A percentile compares a stretch with the other conserved stretches of the same genome.
These are phyloP conservation scores for Alectoria sarmentosa DNA, from an alignment of 495 filamentous ascomycete species.

Conservation along the genomic window DNA sequence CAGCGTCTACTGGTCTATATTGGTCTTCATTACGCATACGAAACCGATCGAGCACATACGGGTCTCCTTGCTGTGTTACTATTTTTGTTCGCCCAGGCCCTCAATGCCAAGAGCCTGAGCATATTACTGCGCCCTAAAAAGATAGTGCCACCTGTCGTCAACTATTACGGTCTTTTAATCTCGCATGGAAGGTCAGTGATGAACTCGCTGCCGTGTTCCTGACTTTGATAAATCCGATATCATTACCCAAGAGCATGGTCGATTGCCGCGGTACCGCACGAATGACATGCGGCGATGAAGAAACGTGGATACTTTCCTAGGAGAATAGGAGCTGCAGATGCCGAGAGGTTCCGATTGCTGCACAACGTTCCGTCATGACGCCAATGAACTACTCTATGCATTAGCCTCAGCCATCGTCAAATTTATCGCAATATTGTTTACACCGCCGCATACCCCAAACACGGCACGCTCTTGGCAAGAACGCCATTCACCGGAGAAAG, in stretches of 20 bases:
- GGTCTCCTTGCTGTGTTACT: neutral
- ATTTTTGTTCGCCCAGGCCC: neutral
- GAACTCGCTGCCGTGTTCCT: conserved; percentile 1
- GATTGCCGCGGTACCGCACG: neutral
- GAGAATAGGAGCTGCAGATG: conserved; percentile 1
- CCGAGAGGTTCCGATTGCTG: neutral
- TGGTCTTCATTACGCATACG: neutral
- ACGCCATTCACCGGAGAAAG: neutral
- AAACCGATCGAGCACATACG: neutral
- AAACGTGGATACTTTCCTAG: neutral
- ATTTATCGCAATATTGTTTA: neutral
- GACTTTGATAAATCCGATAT: neutral
- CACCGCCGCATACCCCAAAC: neutral
- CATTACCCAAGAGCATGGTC: neutral
- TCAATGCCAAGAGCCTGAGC: neutral
- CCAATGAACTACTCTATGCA: neutral
- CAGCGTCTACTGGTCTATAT: neutral
- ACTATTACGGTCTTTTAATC: neutral
- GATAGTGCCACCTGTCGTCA: neutral
- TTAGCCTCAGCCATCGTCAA: neutral
- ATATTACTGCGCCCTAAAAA: neutral
- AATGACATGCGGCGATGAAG: neutral
- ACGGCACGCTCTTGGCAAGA: conserved; percentile 1
- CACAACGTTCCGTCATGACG: neutral
- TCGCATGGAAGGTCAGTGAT: neutral